Evolutionary conservation across 2,329 filamentous ascomycete species (phyloP).

Genomic region (Botrytis byssoidea): DNA sequence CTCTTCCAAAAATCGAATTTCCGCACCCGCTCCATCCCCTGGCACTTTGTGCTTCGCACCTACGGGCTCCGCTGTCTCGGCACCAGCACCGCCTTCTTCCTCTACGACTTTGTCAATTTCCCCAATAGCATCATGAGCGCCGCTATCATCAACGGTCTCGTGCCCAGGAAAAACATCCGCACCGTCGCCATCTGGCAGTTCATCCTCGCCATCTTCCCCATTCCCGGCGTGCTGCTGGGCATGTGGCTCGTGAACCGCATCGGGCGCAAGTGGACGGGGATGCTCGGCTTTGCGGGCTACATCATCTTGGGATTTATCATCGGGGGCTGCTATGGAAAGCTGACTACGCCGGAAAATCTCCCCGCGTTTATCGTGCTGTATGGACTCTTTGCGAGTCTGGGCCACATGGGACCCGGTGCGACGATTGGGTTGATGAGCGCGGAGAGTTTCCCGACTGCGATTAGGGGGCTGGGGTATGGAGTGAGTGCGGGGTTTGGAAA

Average conservation of each 20-base stretch:
- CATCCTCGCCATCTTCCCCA: constrained; percentile 38
- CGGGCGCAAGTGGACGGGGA: constrained; percentile 24
- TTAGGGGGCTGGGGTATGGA: constrained; percentile 40
- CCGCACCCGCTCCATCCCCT: neutral
- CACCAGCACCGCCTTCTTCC: constrained; percentile 40
- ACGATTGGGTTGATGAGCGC: constrained; percentile 40
- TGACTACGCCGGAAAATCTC: neutral
- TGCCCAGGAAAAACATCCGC: constrained; percentile 38
- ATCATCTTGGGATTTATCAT: constrained; percentile 6
- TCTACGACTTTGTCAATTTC: constrained; percentile 43
- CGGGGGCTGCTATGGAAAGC: neutral
- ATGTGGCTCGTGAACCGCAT: constrained; percentile 40
- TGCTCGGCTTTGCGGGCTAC: constrained; percentile 6
- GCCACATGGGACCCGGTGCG: constrained; percentile 41
- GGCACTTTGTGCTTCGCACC: neutral
- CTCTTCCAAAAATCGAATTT: neutral
- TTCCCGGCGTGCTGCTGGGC: constrained; percentile 40
- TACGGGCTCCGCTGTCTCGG: constrained; percentile 27
- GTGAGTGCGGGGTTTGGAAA: constrained; percentile 40
- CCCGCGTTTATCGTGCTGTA: constrained; percentile 7
- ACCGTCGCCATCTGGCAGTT: constrained; percentile 41
- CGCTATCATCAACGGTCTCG: constrained; percentile 40
- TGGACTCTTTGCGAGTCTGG: constrained; percentile 31
- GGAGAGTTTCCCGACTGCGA: constrained; percentile 40
- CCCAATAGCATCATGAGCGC: constrained; percentile 42